A percentile compares a stretch with the other conserved stretches of the same genome.
These are phyloP conservation scores for Picea abies DNA, from an alignment of 83 land plant genomes.

Conservation along the genomic window DNA sequence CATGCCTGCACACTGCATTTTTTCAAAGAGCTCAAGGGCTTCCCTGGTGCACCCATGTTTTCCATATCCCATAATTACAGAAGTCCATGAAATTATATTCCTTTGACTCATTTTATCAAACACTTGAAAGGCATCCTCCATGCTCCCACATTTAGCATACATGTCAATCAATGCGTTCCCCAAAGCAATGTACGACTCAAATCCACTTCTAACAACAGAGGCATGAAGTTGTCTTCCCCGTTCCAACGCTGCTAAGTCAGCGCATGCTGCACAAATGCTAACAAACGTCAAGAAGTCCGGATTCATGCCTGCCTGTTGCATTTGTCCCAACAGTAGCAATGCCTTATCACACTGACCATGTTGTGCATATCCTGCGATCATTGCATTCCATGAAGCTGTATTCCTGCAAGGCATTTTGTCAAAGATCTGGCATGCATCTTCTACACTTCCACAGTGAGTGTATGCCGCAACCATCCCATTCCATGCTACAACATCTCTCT, in stretches of 20 bases:
- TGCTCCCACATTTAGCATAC: slow-evolving; percentile 1
- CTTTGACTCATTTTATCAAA: background rate
- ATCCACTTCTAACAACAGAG: no score
- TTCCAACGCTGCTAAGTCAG: slow-evolving; percentile 44
- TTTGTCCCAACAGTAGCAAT: slow-evolving; percentile 32
- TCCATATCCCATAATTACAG: background rate
- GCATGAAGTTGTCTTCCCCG: background rate
- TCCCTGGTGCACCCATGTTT: slow-evolving; percentile 28
- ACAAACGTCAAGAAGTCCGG: background rate
- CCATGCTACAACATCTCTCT: slow-evolving; percentile 51
- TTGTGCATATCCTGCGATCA: slow-evolving; percentile 23
- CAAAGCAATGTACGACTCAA: background rate
- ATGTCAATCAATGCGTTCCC: background rate
- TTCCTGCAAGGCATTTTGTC: slow-evolving; percentile 26
- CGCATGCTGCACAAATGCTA: background rate
- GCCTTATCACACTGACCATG: slow-evolving; percentile 22
- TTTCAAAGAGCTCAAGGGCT: slow-evolving; percentile 31
- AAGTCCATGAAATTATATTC: background rate
- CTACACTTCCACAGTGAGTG: slow-evolving; percentile 20
- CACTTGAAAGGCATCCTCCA: background rate
- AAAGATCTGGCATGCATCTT: slow-evolving; percentile 26
- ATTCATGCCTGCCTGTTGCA: slow-evolving; percentile 58
- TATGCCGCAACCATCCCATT: slow-evolving; percentile 36
- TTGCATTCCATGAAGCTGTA: slow-evolving; percentile 24
- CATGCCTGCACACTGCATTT: slow-evolving; percentile 30